phyloP scores from a whole-genome alignment of 768 basidiomycete genomes.

The Agaricus sinodeliciosus region DNA sequence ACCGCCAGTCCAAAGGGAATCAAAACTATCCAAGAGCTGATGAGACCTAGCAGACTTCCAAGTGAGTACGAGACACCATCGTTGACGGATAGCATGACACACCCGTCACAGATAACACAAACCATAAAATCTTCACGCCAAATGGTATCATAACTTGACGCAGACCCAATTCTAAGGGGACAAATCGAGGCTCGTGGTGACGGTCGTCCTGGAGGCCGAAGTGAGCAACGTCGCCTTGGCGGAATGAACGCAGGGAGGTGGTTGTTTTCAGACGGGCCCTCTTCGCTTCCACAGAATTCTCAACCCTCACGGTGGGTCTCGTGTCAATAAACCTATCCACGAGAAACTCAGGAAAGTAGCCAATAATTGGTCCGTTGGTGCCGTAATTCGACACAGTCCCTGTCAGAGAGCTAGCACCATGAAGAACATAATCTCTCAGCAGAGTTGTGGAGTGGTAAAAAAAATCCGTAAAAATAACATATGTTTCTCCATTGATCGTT shows the following conservation, averaged over 20 bases:
- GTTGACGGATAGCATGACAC: slow-evolving; percentile 11
- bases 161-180: too few relatives aligned
- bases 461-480: too few relatives aligned
- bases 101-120: slow-evolving; percentile 51
- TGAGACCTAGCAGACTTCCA: slow-evolving; percentile 31
- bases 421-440: background rate
- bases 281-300: too few relatives aligned
- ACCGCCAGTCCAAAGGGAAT: slow-evolving; percentile 37
- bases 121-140: slow-evolving; percentile 52
- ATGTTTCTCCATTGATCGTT: too few relatives aligned
- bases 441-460: slow-evolving; percentile 9
- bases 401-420: too few relatives aligned
- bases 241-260: too few relatives aligned
- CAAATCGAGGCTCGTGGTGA: too few relatives aligned
- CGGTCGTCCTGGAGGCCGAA: too few relatives aligned
- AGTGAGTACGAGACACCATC: background rate
- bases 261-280: too few relatives aligned
- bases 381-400: background rate
- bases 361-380: background rate
- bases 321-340: too few relatives aligned
- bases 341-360: background rate
- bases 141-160: slow-evolving; percentile 42
- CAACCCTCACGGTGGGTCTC: too few relatives aligned
- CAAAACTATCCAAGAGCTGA: slow-evolving; percentile 44
- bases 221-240: too few relatives aligned